Percentiles rank a stretch among this genome's conserved stretches.
phyloP scores from a whole-genome alignment of 2,329 filamentous ascomycete genomes.

The Hypoxylon sp. region DNA sequence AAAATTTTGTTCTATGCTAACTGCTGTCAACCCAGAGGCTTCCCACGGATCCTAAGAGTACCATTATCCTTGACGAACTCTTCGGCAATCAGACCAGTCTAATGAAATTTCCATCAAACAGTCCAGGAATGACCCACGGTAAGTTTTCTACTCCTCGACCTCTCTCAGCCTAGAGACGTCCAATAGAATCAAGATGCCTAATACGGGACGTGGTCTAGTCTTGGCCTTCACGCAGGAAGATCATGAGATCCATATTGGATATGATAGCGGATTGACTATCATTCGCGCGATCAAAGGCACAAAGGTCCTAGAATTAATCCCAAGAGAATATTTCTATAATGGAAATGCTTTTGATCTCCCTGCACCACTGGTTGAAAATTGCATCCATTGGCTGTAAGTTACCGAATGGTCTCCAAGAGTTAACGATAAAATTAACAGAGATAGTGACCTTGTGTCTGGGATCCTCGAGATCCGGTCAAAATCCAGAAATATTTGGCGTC shows the following conservation, averaged over 20 bases:
- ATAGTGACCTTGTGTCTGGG: conserved; percentile 49
- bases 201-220: conserved; percentile 13
- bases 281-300: conserved; percentile 59
- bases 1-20: conserved; percentile 17
- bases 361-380: conserved; percentile 63
- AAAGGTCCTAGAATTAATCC: conserved; percentile 56
- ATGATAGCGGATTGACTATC: conserved; percentile 58
- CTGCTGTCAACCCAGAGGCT: conserved; percentile 59
- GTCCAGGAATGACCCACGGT: conserved; percentile 69
- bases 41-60: conserved; percentile 49
- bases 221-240: conserved; percentile 53
- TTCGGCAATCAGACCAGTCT: conserved; percentile 68
- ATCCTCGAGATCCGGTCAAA: conserved; percentile 67
- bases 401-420: not conserved
- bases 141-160: conserved; percentile 20
- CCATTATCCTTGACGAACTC: conserved; percentile 60
- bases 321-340: conserved; percentile 52
- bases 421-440: conserved; percentile 11
- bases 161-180: not conserved
- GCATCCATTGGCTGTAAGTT: conserved; percentile 73
- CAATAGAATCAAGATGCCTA: conserved; percentile 36
- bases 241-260: conserved; percentile 70
- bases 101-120: conserved; percentile 65
- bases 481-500: conserved; percentile 54
- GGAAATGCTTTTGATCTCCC: conserved; percentile 64